These are phyloP conservation scores for Arabidopsis hybrid DNA, from an alignment of 441 rosid genomes.

Conservation along the genomic window DNA sequence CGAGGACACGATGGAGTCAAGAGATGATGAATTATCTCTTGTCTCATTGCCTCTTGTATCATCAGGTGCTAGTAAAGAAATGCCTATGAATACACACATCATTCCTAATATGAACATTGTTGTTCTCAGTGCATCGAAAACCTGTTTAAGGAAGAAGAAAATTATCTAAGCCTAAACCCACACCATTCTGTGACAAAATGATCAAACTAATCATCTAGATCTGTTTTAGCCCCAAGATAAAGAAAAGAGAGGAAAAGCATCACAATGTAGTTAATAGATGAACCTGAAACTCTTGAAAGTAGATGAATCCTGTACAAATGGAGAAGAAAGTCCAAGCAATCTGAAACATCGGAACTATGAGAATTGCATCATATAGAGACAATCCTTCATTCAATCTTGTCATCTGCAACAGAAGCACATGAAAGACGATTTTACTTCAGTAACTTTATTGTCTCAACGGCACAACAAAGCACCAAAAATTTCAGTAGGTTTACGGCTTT, in stretches of 20 bases:
- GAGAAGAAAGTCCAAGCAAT: conserved; percentile 99
- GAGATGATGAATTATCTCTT: conserved; percentile 67
- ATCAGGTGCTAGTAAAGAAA: conserved; percentile 94
- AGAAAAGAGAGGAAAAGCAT: conserved; percentile 20
- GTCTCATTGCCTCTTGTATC: conserved; percentile 83
- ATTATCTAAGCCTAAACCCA: conserved; percentile 11
- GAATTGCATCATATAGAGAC: conserved; percentile 93
- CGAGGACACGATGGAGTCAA: conserved; percentile 42
- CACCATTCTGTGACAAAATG: not conserved
- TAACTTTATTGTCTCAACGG: conserved; percentile 26
- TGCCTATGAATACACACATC: conserved; percentile 86
- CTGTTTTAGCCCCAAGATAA: not conserved
- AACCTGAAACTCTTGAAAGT: conserved; percentile 99
- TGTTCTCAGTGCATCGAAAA: conserved; percentile 82
- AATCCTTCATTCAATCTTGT: conserved; percentile 94
- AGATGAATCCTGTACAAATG: conserved; percentile 96
- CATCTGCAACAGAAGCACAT: conserved; percentile 66
- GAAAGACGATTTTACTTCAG: conserved; percentile 14
- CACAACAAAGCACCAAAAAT: conserved; percentile 16
- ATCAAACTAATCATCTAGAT: conserved; percentile 12
- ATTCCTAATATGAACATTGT: conserved; percentile 96
- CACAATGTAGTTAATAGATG: conserved; percentile 17
- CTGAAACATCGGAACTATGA: conserved; percentile 99
- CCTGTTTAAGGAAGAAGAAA: conserved; percentile 57
- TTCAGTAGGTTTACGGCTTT: conserved; percentile 40